Base-by-base conservation (phyloP, 169 alveolate genomes). In the Plasmodium fragile region DNA sequence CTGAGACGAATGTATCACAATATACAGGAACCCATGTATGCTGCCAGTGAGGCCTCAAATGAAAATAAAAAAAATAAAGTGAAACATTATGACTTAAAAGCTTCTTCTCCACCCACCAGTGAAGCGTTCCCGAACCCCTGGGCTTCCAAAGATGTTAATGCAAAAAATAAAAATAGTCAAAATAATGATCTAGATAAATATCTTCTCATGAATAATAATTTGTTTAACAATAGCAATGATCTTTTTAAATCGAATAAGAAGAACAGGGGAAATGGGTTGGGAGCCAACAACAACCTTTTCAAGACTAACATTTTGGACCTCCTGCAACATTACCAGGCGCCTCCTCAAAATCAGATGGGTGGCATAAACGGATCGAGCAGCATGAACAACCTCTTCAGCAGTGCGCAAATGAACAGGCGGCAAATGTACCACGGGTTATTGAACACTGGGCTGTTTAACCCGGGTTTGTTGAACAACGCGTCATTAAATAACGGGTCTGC, bases 1-100 rank as follows among this genome's bases (percentile, higher is more conserved):
- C 81, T 96, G 10, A 95, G 95, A 78, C 95, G 95, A 82, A 95
- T 96, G 97, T 96, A 96, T 71, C 96, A 90, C 70, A 96, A 92
- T 80, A 92, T 96, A 3, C 97, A 96, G 72, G 96, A 96, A 43
- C 97, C 97, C 0, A 84, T 96, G 77, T 96, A 89, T 89, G 89
- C 75, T 65, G 43, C 91, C 11, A 72, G 25, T n/a, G 94, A 89
- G 3, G 52, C 49, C 25, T 78, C 73, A 55, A 77, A 78, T 79
- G 94, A 89, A 59, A 89, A 89, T 16, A 77, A 79, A 39, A 55
- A 52, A 55, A 79, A 80, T 39, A 89, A 78, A 69, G 39, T 89
- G 39, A 89, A 89, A 18, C 78, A 89, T 16, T 89, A 89, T 52
- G 94, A 89, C 41, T 89, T 89, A 65, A 89, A 89, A n/a, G 65